phyloP scores from a whole-genome alignment of 2,329 filamentous ascomycete species.

The Botrytis porri region DNA sequence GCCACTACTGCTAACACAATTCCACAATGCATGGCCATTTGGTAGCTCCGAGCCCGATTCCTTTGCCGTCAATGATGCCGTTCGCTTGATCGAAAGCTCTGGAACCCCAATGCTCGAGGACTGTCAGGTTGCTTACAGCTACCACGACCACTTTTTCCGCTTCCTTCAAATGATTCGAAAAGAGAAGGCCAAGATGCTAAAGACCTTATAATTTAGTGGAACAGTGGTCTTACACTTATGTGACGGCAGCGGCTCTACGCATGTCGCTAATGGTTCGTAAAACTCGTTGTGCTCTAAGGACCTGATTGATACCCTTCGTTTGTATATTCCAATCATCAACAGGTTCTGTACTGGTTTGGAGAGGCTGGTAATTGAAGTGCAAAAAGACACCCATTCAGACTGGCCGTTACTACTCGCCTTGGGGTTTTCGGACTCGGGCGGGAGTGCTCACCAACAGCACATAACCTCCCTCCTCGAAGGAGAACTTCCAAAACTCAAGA shows the following conservation, averaged over 20 bases:
- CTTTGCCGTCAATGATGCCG: not conserved
- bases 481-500: not conserved
- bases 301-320: not conserved
- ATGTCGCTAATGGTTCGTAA: not conserved
- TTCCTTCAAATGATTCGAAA: not conserved
- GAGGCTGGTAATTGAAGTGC: not conserved
- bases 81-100: not conserved
- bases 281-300: not conserved
- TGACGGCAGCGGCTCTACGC: too few relatives aligned
- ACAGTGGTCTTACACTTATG: not conserved
- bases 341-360: not conserved
- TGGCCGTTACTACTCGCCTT: fast-evolving
- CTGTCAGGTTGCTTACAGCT: fast-evolving
- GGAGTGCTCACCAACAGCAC: too few relatives aligned
- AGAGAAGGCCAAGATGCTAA: not conserved
- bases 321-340: not conserved
- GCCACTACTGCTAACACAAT: fast-evolving
- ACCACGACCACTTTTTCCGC: not conserved
- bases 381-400: not conserved
- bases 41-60: too few relatives aligned
- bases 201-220: not conserved
- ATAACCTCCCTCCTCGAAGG: not conserved
- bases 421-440: not conserved
- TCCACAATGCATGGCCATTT: not conserved
- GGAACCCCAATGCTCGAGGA: not conserved